phyloP scores from a whole-genome alignment of 2,329 filamentous ascomycete species.

The Aspergillus pseudotamarii region DNA sequence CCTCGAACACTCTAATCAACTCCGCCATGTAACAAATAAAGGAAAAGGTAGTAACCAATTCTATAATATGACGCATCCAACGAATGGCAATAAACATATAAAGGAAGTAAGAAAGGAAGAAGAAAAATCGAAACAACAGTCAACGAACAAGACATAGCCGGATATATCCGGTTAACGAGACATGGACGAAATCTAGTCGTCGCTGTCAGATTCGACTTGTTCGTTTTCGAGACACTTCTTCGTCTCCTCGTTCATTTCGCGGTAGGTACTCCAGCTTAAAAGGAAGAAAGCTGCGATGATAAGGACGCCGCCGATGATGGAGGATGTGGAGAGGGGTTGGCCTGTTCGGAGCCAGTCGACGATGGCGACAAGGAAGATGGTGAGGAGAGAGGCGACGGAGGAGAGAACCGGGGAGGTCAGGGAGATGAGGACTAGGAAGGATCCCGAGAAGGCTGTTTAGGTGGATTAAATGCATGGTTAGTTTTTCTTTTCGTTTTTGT shows the following conservation, averaged over 20 bases:
- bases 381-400: slow-evolving; percentile 88
- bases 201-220: slow-evolving; percentile 45
- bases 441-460: slow-evolving; percentile 73
- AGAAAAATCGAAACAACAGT: not conserved
- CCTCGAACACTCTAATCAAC: not conserved
- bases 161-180: too few species aligned
- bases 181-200: slow-evolving; percentile 31
- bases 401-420: slow-evolving; percentile 90
- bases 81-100: not conserved
- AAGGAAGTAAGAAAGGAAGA: not conserved
- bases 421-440: slow-evolving; percentile 88
- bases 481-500: not conserved
- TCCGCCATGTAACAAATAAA: not conserved
- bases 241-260: slow-evolving; percentile 86
- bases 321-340: slow-evolving; percentile 71
- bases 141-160: not conserved
- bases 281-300: slow-evolving; percentile 89
- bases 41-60: not conserved
- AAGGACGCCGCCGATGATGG: slow-evolving; percentile 78
- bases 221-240: slow-evolving; percentile 56
- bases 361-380: slow-evolving; percentile 93
- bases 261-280: slow-evolving; percentile 87
- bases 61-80: not conserved
- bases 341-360: slow-evolving; percentile 88
- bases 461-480: not conserved